Evolutionary conservation across 2,329 filamentous ascomycete genomes (phyloP), one percentile per base, ranked within the genome.

Genomic region (Arthrobotrys conoides): DNA sequence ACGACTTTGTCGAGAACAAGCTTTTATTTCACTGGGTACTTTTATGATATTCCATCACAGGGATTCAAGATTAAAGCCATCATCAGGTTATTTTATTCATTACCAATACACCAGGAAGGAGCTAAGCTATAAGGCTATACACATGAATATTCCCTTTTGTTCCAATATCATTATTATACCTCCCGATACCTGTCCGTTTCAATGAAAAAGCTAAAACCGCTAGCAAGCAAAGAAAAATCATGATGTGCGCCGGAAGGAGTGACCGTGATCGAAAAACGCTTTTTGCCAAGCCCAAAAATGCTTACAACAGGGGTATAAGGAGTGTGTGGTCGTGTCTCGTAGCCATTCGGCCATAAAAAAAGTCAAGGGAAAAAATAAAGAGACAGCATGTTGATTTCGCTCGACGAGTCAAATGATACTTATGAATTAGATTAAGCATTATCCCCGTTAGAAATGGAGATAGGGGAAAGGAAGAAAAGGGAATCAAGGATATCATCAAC

Each of bases 401-500:
- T 18, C 22, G 44, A 20, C n/a, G 16, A 24, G 24, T 55, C 20
- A 55, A 38, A 65, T 65, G 27, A 69, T 59, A 51, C 18, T 51
- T 27, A 49, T 46, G 38, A 22, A 70, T 70, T 70, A 61, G 33
- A 70, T 70, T 70, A 70, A 38, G 22, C 38, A 70, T 70, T 70
- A 70, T 18, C 27, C 27, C 30, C 27, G 22, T 49, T 24, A 33
- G 51, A 30, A 51, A 24, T 53, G n/a, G 24, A 49, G 27, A 53
- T 20, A 27, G 27, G 46, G 27, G n/a, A 41, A 18, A 12, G 41
- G 41, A 6, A 20, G 44, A 55, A 30, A 41, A 38, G 14, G n/a
- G n/a, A 20, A 51, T n/a, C 20, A 18, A 67, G 48, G 48, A 41
- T 41, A 53, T 41, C 14, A 67, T 55, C 64, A 30, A 55, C 44